These are phyloP conservation scores for Hemileia vastatrix DNA, from an alignment of 1,284 basidiomycete species.

Conservation along the genomic window DNA sequence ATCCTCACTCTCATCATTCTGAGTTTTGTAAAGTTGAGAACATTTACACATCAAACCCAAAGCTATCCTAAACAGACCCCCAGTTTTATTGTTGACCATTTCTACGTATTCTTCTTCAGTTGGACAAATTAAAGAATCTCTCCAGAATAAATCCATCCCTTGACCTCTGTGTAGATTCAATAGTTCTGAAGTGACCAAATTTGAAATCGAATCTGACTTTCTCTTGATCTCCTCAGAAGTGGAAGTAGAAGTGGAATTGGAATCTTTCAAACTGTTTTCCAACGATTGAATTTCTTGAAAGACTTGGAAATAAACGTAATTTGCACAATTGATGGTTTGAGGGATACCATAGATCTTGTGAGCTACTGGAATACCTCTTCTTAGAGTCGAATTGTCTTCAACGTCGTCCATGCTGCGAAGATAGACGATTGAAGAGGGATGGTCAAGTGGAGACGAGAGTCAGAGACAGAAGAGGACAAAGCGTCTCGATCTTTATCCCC, in stretches of 20 bases:
- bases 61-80: constrained; percentile 81
- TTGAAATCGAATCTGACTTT: neutral
- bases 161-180: constrained; percentile 87
- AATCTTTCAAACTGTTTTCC: constrained; percentile 18
- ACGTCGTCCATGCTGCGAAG: constrained; percentile 78
- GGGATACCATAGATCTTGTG: constrained; percentile 93
- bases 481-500: too few relatives aligned
- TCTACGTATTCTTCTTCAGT: constrained; percentile 85
- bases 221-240: neutral
- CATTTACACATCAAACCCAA: constrained; percentile 67
- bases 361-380: constrained; percentile 74
- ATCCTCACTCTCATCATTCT: too few relatives aligned
- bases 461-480: too few relatives aligned
- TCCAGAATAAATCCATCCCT: constrained; percentile 87
- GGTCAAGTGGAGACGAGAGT: neutral
- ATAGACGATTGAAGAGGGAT: too few relatives aligned
- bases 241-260: neutral
- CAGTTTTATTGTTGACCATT: constrained; percentile 97
- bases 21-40: neutral
- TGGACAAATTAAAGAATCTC: constrained; percentile 81
- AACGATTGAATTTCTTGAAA: constrained; percentile 31
- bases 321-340: constrained; percentile 93
- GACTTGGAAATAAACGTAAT: constrained; percentile 79
- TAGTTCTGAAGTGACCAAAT: constrained; percentile 57
- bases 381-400: constrained; percentile 82